Base-by-base conservation (phyloP, 202 grass and related monocot species). In the Zizania palustris region DNA sequence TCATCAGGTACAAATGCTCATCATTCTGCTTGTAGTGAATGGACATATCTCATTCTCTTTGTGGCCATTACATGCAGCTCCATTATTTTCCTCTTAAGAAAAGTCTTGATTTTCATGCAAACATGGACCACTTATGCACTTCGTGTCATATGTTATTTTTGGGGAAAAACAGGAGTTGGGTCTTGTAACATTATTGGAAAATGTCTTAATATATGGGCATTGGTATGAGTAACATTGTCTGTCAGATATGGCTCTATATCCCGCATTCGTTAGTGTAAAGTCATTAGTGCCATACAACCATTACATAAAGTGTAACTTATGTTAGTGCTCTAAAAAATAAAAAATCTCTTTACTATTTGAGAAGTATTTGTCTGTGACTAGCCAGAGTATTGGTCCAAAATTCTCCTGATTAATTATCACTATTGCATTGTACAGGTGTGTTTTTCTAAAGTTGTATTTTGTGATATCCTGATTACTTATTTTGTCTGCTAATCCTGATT, bases 401-500 rank as follows among this genome's bases (percentile, higher is more conserved):
- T 44, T 66, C n/a, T 20, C 16, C 53, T 69, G 64, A n/a, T 54
- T 28, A 40, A 18, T 54, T 43, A 15, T 58, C 5, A 19, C 35
- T 9, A 4, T 15, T n/a, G 3, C 56, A 35, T 55, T 38, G 14
- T 22, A 43, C 6, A 14, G 2, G 14, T 65, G 49, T 62, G 11
- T 42, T 9, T 41, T 82, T 73, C 37, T 45, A n/a, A 36, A 50
- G 13, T 46, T 64, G 9, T 53, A 78, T 44, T 45, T 78, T 45
- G 10, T 78, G 9, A 58, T 34, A 36, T 45, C 16, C 9, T 64
- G 6, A 15, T 44, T 65, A 34, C 63, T 44, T 66, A 3, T 78
- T 68, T 35, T 44, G 34, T 59, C 49, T 43, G 10, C 8, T 38
- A 38, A 33, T 55, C 18, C 38, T 36, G 8, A 42, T 76, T 33